A percentile compares a stretch with the other conserved stretches of the same genome.
Evolutionary conservation across 306 rosid genomes (phyloP).

Genomic region (Quercus rubra): DNA sequence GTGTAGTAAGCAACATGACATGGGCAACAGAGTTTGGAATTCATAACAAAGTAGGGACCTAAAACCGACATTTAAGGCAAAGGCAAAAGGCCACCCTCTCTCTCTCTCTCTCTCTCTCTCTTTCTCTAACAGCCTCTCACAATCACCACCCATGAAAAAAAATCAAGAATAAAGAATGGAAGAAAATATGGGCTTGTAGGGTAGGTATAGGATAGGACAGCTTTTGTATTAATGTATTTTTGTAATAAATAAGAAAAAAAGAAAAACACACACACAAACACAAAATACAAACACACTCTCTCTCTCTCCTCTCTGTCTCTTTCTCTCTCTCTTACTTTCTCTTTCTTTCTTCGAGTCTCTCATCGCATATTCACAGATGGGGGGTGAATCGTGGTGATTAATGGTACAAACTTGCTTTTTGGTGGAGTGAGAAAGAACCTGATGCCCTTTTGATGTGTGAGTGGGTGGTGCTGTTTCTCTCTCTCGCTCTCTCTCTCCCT

Average conservation of each 20-base stretch:
- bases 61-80: slow-evolving; percentile 20
- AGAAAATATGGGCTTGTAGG: slow-evolving; percentile 13
- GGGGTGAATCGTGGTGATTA: slow-evolving; percentile 43
- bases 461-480: slow-evolving; percentile 46
- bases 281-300: too few species aligned
- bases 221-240: slow-evolving; percentile 10
- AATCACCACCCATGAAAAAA: background rate
- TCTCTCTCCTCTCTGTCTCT: background rate
- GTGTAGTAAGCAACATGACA: slow-evolving; percentile 1
- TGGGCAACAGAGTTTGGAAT: background rate
- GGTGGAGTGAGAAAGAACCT: slow-evolving; percentile 39
- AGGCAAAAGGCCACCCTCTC: background rate
- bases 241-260: background rate
- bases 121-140: too few species aligned
- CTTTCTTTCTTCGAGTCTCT: background rate
- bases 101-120: too few species aligned
- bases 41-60: background rate
- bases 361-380: slow-evolving; percentile 47
- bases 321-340: slow-evolving; percentile 4
- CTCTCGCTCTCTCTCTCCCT: background rate
- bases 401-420: slow-evolving; percentile 40
- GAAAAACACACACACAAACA: background rate
- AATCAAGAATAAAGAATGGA: background rate
- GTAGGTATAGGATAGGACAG: slow-evolving; percentile 28
- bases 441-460: slow-evolving; percentile 60